phyloP scores from a whole-genome alignment of 2,329 filamentous ascomycete species.

The Clarireedia sp. region DNA sequence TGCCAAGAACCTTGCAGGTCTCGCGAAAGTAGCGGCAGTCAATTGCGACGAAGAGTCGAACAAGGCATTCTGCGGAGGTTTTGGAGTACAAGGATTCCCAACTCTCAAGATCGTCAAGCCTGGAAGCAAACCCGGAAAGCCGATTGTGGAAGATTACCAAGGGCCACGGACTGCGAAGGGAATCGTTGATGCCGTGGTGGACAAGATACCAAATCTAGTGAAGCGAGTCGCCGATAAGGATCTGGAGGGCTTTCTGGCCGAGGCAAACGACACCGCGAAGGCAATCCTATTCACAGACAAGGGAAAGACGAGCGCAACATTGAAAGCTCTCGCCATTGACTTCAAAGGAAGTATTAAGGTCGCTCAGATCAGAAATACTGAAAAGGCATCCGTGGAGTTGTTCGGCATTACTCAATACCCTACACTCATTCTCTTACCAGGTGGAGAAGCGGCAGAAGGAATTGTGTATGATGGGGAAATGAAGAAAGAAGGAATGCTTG shows the following conservation, averaged over 20 bases:
- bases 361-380: conserved; percentile 63
- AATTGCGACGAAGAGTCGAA: conserved; percentile 93
- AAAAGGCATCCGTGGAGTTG: conserved; percentile 59
- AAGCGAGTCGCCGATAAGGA: conserved; percentile 73
- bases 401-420: conserved; percentile 77
- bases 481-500: conserved; percentile 73
- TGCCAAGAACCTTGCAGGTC: conserved; percentile 77
- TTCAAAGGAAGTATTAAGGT: conserved; percentile 74
- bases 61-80: conserved; percentile 74
- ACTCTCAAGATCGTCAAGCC: conserved; percentile 91
- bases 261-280: conserved; percentile 64
- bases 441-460: conserved; percentile 54
- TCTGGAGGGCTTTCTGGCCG: conserved; percentile 63
- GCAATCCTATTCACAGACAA: conserved; percentile 92
- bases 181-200: conserved; percentile 77
- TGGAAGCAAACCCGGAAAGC: conserved; percentile 70
- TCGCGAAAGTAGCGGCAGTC: conserved; percentile 89
- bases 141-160: conserved; percentile 83
- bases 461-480: conserved; percentile 74
- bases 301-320: conserved; percentile 72
- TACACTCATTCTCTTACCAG: conserved; percentile 70
- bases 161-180: conserved; percentile 74
- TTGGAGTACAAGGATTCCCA: conserved; percentile 91
- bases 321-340: conserved; percentile 83
- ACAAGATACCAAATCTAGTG: conserved; percentile 89